Conservation (phyloP, 371 early-diverging fungal genomes). For the Mucor plumbeus region DNA sequence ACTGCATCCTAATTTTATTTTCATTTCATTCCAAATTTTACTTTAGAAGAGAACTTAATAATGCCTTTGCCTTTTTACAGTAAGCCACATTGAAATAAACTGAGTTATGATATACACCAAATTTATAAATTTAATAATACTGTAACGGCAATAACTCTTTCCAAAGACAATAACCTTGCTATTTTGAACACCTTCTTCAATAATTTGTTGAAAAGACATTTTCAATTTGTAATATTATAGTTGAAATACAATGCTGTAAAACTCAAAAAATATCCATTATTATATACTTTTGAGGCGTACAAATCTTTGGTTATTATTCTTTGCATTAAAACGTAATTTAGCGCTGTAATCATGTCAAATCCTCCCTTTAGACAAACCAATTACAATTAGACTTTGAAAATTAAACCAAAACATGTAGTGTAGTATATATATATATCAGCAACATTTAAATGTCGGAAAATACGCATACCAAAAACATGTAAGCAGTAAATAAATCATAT, state of each 20-base stretch:
- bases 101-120: not conserved
- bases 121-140: not conserved
- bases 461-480: too few species aligned
- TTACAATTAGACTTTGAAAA: not conserved
- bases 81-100: constrained; percentile 47
- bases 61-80: constrained; percentile 70
- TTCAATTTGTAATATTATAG: not conserved
- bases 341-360: not conserved
- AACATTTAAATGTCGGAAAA: too few species aligned
- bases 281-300: not conserved
- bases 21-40: too few species aligned
- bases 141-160: constrained; percentile 82
- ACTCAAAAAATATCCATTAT: not conserved
- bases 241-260: not conserved
- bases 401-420: too few species aligned
- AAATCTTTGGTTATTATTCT: not conserved
- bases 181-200: constrained; percentile 16
- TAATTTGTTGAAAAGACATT: not conserved
- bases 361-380: not conserved
- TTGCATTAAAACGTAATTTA: not conserved
- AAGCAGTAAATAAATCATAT: too few species aligned
- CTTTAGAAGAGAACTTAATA: constrained; percentile 42
- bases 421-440: too few species aligned
- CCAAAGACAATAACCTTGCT: constrained; percentile 64
- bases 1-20: too few species aligned